Evolutionary conservation across 495 filamentous ascomycete genomes (phyloP).

Genomic region (Stereocaulon alpinum): DNA sequence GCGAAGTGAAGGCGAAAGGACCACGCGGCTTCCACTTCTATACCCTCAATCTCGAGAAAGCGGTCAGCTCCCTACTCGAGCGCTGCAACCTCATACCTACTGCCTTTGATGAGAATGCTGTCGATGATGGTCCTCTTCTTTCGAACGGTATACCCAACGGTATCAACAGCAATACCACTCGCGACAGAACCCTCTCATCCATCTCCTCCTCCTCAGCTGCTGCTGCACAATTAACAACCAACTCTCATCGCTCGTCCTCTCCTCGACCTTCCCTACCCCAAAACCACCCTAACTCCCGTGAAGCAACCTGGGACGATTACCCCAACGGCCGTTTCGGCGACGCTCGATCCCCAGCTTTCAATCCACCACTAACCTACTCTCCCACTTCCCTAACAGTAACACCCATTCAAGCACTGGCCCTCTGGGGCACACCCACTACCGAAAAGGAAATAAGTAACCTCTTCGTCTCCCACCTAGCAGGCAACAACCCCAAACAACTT

Average conservation of each 20-base stretch:
- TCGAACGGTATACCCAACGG: slow-evolving; percentile 11
- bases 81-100: slow-evolving; percentile 69
- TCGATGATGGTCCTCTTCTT: slow-evolving; percentile 34
- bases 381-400: slow-evolving; percentile 76
- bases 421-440: slow-evolving; percentile 73
- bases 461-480: slow-evolving; percentile 70
- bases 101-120: slow-evolving; percentile 34
- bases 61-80: slow-evolving; percentile 86
- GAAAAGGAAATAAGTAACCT: slow-evolving; percentile 60
- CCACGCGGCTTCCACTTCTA: slow-evolving; percentile 92
- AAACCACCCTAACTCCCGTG: slow-evolving; percentile 77
- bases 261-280: slow-evolving; percentile 52
- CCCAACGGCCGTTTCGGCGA: slow-evolving; percentile 97
- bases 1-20: slow-evolving; percentile 45
- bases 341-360: slow-evolving; percentile 79
- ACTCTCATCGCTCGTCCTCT: slow-evolving; percentile 32
- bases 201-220: slow-evolving; percentile 37
- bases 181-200: slow-evolving; percentile 22
- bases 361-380: slow-evolving; percentile 29
- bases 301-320: slow-evolving; percentile 98
- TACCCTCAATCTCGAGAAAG: slow-evolving; percentile 92
- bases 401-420: slow-evolving; percentile 58
- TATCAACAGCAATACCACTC: slow-evolving; percentile 26
- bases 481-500: slow-evolving; percentile 59
- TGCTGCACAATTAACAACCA: slow-evolving; percentile 59